phyloP scores from a whole-genome alignment of 2,329 filamentous ascomycete genomes.

The Fusarium sp. region DNA sequence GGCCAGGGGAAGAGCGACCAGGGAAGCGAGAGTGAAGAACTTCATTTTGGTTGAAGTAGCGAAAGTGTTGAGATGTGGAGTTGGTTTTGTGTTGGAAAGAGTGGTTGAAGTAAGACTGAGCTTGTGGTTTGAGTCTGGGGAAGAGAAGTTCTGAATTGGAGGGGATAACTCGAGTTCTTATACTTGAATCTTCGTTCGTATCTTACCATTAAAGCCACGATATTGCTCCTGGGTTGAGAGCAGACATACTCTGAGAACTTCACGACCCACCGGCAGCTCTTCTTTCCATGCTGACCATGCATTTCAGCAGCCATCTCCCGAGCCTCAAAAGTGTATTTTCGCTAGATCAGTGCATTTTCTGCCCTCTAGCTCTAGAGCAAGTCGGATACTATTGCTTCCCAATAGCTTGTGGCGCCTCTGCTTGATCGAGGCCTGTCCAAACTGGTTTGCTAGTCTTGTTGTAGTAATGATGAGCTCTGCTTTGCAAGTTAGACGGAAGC shows the following conservation, averaged over 20 bases:
- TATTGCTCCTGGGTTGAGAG: no score
- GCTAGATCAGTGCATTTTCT: not conserved
- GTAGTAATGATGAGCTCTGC: no score
- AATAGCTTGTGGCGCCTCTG: not conserved
- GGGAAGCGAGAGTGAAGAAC: not conserved
- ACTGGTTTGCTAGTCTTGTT: no score
- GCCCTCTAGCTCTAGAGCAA: not conserved
- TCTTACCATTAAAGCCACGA: no score
- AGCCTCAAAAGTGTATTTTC: not conserved
- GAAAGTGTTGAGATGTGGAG: not conserved
- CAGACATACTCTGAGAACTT: no score
- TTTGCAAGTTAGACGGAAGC: no score
- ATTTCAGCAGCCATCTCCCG: not conserved
- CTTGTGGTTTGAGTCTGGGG: not conserved
- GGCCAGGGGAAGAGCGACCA: not conserved
- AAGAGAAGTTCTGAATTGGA: not conserved
- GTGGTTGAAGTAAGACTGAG: not conserved
- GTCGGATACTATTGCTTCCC: not conserved
- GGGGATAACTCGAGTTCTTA: not conserved
- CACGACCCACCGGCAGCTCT: not conserved
- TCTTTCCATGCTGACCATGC: not conserved
- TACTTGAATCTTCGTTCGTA: not conserved
- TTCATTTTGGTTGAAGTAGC: not conserved
- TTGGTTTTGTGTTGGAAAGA: not conserved
- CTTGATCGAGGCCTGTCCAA: no score